Conservation (phyloP, 805 yeast genomes). For the Blastobotrys peoriensis region DNA sequence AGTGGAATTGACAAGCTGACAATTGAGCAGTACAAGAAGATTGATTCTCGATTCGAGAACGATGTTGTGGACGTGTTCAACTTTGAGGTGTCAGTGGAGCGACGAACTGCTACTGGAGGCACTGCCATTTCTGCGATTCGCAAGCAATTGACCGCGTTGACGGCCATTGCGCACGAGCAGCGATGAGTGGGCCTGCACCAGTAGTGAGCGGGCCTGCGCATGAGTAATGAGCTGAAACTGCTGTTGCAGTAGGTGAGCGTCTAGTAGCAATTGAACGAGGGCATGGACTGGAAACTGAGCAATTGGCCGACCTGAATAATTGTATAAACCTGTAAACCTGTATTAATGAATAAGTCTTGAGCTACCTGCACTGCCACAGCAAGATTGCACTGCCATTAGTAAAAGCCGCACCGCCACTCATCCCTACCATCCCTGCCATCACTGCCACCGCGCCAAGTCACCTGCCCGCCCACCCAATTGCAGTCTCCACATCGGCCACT, state of each 20-base stretch:
- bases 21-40: conserved; percentile 67
- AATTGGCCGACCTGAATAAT: neutral
- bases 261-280: too few species aligned
- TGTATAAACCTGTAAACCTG: neutral
- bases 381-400: too few species aligned
- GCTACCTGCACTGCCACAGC: too few species aligned
- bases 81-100: conserved; percentile 91
- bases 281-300: too few species aligned
- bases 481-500: too few species aligned
- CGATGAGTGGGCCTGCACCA: neutral
- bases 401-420: too few species aligned
- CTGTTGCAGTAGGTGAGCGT: neutral
- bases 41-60: conserved; percentile 71
- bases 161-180: neutral
- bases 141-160: conserved; percentile 48
- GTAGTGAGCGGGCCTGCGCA: neutral
- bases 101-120: conserved; percentile 96
- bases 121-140: conserved; percentile 89
- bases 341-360: neutral
- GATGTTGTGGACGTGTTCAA: conserved; percentile 85
- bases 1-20: conserved; percentile 83
- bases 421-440: neutral
- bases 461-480: too few species aligned
- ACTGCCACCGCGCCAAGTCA: neutral
- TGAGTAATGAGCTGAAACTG: neutral